A percentile compares a stretch with the other conserved stretches of the same genome.
These are phyloP conservation scores for Monosporozyma yasuniensis DNA, from an alignment of 805 yeast species.

Conservation along the genomic window DNA sequence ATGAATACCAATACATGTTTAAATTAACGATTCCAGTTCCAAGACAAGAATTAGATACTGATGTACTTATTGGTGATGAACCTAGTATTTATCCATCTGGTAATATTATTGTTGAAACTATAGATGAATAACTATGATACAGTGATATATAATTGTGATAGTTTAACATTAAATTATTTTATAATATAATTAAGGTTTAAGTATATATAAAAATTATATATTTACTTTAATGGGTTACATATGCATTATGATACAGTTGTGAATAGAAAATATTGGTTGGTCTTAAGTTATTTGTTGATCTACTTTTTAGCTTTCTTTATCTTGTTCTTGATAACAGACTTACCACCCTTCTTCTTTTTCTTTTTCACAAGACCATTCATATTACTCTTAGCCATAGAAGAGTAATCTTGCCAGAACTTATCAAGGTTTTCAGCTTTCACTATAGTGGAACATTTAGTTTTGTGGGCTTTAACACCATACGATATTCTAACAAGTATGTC, in stretches of 20 bases:
- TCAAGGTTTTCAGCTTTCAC: constrained; percentile 55
- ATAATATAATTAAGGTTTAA: not conserved
- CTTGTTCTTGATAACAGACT: constrained; percentile 1
- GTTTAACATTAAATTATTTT: not conserved
- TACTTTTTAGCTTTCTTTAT: constrained; percentile 11
- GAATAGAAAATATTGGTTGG: not conserved
- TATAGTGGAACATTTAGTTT: constrained; percentile 61
- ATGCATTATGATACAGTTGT: not conserved
- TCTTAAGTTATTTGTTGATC: not conserved
- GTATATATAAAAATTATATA: not conserved
- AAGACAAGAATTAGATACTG: constrained; percentile 36
- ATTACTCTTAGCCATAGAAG: constrained; percentile 60
- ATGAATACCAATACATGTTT: constrained; percentile 41
- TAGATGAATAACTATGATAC: not conserved
- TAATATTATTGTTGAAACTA: constrained; percentile 43
- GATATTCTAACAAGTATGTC: constrained; percentile 58
- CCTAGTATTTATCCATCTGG: constrained; percentile 54
- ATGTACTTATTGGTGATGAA: constrained; percentile 34
- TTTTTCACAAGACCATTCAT: constrained; percentile 72
- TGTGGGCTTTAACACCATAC: constrained; percentile 26
- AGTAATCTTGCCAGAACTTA: constrained; percentile 68
- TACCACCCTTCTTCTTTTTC: constrained; percentile 54
- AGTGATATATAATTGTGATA: not conserved
- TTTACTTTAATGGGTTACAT: not conserved
- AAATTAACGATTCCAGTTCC: constrained; percentile 49